Evolutionary conservation across 108 stramenopile species (phyloP), one percentile per base, ranked within the genome.

Genomic region (Skeletonema grethae): DNA sequence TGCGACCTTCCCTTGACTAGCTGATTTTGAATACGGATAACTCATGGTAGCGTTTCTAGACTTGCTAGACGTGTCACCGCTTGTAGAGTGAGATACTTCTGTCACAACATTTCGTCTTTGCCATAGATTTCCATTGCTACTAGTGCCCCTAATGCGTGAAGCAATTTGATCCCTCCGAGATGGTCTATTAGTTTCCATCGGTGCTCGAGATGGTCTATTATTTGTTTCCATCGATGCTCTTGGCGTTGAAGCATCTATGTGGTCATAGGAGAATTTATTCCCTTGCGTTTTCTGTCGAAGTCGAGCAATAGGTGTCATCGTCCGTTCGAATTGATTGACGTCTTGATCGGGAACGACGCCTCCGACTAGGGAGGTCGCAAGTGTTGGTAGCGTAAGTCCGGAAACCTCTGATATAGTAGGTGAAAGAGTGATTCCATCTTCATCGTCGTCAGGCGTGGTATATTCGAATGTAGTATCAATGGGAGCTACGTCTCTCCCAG

Each of bases 351-450:
- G 57, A 46, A 55, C 63, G 41, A 41, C 25, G 32, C 50, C 46
- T 57, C 60, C 64, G 11, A 32, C 55, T 16, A 77, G 48, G 56
- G 41, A 65, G 16, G 76, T 78, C n/a, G 64, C 69, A 20, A 71
- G 7, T 10, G 77, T 78, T 25, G 71, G 53, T 10, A 71, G 7
- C 13, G 77, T 78, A 22, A 78, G 53, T 10, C 77, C 77, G 7
- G 77, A 78, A 24, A 78, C 77, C 62, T 78, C 77, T 41, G 77
- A 78, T 48, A 58, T 70, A 12, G 77, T 78, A 20, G 77, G 77
- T 24, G 77, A 78, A 46, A 78, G 70, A 45, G 77, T 78, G 43
- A 78, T 78, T 38, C 77, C 77, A 66, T 78, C 77, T 22, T 78
- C 77, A 12, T 78, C 61, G 6, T 78, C 77, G 24, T 65, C 64